Conservation (phyloP, 2,329 filamentous ascomycete species). For the Verticillium zaregamsianum region DNA sequence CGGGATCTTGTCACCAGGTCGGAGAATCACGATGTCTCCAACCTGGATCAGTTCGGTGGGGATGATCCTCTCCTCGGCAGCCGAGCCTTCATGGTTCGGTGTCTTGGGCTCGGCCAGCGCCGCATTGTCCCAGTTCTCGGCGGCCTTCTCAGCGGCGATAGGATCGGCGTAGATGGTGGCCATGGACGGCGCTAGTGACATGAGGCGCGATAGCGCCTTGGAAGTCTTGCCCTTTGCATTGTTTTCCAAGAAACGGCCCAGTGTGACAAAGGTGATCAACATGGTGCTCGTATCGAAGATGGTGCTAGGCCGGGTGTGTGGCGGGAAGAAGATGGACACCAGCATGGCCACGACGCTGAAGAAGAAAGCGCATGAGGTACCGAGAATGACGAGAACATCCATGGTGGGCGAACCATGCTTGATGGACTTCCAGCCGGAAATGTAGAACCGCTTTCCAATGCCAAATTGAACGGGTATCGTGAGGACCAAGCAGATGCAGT, state of each 20-base stretch:
- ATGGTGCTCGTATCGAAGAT: slow-evolving; percentile 98
- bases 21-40: slow-evolving; percentile 86
- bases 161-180: slow-evolving; percentile 94
- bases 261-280: slow-evolving; percentile 91
- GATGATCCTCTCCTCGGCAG: slow-evolving; percentile 78
- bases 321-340: slow-evolving; percentile 69
- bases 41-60: slow-evolving; percentile 93
- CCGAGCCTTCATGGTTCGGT: slow-evolving; percentile 46
- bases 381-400: slow-evolving; percentile 92
- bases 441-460: slow-evolving; percentile 89
- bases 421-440: slow-evolving; percentile 88
- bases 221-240: slow-evolving; percentile 94
- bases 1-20: slow-evolving; percentile 94
- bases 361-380: slow-evolving; percentile 93
- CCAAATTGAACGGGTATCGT: slow-evolving; percentile 96
- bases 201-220: slow-evolving; percentile 84
- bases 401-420: slow-evolving; percentile 91
- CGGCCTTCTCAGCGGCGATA: slow-evolving; percentile 86
- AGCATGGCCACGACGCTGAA: slow-evolving; percentile 88
- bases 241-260: slow-evolving; percentile 91
- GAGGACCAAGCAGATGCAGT: slow-evolving; percentile 75
- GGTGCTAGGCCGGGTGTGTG: slow-evolving; percentile 77
- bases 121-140: slow-evolving; percentile 66
- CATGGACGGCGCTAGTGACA: slow-evolving; percentile 96
- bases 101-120: slow-evolving; percentile 40